These are phyloP conservation scores for Pythium pectinolyticum DNA, from an alignment of 352 stramenopile species.

Conservation along the genomic window DNA sequence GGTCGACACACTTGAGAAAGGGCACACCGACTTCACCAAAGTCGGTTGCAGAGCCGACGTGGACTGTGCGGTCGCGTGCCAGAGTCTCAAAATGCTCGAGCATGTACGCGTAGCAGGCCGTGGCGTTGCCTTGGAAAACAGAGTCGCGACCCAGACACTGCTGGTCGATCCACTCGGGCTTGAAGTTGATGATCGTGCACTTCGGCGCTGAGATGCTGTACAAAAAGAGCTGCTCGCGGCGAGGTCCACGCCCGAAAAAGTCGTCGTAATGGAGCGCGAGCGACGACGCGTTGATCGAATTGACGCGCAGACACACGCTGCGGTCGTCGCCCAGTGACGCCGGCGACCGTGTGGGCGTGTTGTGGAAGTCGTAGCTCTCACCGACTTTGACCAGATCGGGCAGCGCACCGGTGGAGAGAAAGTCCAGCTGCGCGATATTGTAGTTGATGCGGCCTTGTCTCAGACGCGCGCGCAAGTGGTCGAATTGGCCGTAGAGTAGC, in stretches of 20 bases:
- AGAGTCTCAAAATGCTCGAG: neutral
- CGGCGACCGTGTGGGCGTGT: conserved; percentile 14
- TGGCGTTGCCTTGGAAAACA: neutral
- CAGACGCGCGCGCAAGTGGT: conserved; percentile 40
- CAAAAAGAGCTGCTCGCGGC: conserved; percentile 25
- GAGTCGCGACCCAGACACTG: neutral
- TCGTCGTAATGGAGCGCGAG: conserved; percentile 32
- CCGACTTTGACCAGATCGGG: conserved; percentile 35
- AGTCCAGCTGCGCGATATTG: conserved; percentile 30
- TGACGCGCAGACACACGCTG: conserved; percentile 30
- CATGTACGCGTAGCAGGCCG: neutral
- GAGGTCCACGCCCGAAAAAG: conserved; percentile 22
- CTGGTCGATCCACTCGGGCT: neutral
- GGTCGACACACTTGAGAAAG: conserved; percentile 13
- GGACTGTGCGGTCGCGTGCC: neutral
- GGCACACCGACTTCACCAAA: neutral
- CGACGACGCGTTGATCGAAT: conserved; percentile 30
- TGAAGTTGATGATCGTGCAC: neutral
- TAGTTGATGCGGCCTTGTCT: conserved; percentile 41
- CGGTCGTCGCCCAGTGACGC: conserved; percentile 25
- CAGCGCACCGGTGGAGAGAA: neutral
- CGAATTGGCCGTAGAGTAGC: conserved; percentile 42
- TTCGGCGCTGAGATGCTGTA: conserved; percentile 35
- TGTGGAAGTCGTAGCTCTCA: conserved; percentile 25
- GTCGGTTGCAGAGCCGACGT: neutral